A percentile compares a stretch with the other conserved stretches of the same genome.
Evolutionary conservation across 176 grass and related monocot genomes (phyloP).

Genomic region (Tillandsia fasciculata): DNA sequence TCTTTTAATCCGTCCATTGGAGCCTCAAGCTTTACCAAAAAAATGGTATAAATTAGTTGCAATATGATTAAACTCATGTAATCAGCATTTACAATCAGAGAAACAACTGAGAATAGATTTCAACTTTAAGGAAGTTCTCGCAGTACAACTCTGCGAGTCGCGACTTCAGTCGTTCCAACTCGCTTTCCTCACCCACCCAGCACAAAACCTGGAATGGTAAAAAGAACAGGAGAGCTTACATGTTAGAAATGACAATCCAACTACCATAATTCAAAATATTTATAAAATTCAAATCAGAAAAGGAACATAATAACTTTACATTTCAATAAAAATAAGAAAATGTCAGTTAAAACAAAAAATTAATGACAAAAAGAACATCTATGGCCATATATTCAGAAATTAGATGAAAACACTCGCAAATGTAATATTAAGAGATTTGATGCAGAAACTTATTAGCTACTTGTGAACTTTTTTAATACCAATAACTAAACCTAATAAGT

Average conservation of each 20-base stretch:
- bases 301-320: too few relatives aligned
- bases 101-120: slow-evolving; percentile 12
- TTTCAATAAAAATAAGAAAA: too few relatives aligned
- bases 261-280: background rate
- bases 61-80: background rate
- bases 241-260: background rate
- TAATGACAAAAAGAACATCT: too few relatives aligned
- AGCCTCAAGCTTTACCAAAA: slow-evolving; percentile 51
- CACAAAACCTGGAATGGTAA: slow-evolving; percentile 51
- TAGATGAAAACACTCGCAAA: too few relatives aligned
- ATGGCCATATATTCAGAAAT: too few relatives aligned
- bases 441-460: too few relatives aligned
- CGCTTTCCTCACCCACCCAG: slow-evolving; percentile 65
- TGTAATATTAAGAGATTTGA: too few relatives aligned
- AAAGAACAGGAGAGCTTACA: background rate
- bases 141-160: slow-evolving; percentile 68
- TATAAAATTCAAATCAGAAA: too few relatives aligned
- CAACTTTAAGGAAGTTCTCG: slow-evolving; percentile 75
- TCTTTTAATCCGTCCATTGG: slow-evolving; percentile 80
- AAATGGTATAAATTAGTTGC: background rate
- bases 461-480: too few relatives aligned
- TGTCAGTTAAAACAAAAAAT: too few relatives aligned
- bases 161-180: slow-evolving; percentile 76
- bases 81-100: slow-evolving; percentile 2
- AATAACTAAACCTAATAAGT: too few relatives aligned